phyloP scores from a whole-genome alignment of 148 eudicot genomes.

The Chenopodium album region DNA sequence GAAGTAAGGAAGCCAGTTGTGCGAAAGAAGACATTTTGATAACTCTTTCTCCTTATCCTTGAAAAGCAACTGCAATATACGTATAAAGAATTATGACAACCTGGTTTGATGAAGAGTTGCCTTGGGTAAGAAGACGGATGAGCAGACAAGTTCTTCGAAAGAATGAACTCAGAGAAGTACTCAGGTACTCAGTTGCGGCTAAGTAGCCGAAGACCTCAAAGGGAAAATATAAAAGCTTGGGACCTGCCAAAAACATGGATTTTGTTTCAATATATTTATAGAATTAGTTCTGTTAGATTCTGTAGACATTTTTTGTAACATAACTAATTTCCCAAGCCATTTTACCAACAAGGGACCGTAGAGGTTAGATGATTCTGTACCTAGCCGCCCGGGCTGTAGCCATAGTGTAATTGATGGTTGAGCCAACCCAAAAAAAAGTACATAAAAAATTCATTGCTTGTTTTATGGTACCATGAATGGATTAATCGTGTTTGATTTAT shows the following conservation, averaged over 20 bases:
- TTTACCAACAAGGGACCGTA: constrained; percentile 6
- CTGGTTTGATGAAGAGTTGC: constrained; percentile 1
- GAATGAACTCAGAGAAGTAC: constrained; percentile 8
- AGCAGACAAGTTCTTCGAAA: background rate
- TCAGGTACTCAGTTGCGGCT: background rate
- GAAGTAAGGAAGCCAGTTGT: constrained; percentile 53
- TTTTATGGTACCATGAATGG: background rate
- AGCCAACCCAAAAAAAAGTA: background rate
- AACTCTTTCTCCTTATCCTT: background rate
- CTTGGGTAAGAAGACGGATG: constrained; percentile 1
- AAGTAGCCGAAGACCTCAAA: background rate
- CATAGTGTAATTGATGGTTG: background rate
- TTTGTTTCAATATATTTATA: background rate
- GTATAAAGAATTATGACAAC: background rate
- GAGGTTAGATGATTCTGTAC: background rate
- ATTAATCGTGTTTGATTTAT: background rate
- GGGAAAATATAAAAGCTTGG: background rate
- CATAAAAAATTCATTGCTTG: background rate
- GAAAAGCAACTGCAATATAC: background rate
- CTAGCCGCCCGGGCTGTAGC: too few species aligned
- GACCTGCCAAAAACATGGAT: background rate
- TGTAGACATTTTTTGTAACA: constrained; percentile 20
- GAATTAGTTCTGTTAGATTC: background rate
- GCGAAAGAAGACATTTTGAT: constrained; percentile 77
- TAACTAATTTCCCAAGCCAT: background rate